Evolutionary conservation across 2,329 filamentous ascomycete genomes (phyloP).

Genomic region (Westerdykella sp.): DNA sequence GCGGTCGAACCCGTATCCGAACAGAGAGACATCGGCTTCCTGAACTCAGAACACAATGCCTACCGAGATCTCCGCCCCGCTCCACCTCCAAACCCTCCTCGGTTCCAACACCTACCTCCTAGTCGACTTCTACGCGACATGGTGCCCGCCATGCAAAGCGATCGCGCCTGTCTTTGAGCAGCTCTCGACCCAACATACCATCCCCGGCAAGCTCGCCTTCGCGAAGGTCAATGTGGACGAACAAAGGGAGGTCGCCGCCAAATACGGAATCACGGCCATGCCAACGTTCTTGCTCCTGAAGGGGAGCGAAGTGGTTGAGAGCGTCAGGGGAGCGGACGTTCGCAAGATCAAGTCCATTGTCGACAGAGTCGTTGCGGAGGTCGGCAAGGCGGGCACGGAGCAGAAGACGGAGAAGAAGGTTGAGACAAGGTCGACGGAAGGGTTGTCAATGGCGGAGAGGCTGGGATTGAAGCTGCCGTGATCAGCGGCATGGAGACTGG

Average conservation of each 20-base stretch:
- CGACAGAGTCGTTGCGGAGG: slow-evolving; percentile 7
- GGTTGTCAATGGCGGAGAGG: neutral
- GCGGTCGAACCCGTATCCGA: no score
- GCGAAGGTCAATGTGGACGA: slow-evolving; percentile 53
- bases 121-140: slow-evolving; percentile 49
- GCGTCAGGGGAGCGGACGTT: slow-evolving; percentile 25
- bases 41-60: slow-evolving; percentile 14
- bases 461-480: neutral
- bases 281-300: slow-evolving; percentile 33
- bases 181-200: slow-evolving; percentile 45
- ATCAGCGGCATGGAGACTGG: slow-evolving; percentile 21
- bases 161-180: slow-evolving; percentile 49
- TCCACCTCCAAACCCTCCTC: slow-evolving; percentile 34
- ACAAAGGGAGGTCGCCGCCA: slow-evolving; percentile 43
- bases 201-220: slow-evolving; percentile 44
- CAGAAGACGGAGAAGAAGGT: slow-evolving; percentile 2
- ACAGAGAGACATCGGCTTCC: no score
- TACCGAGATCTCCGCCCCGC: slow-evolving; percentile 25
- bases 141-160: slow-evolving; percentile 53
- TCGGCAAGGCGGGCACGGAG: slow-evolving; percentile 6
- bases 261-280: slow-evolving; percentile 46
- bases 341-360: slow-evolving; percentile 17
- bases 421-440: slow-evolving; percentile 2
- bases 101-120: slow-evolving; percentile 38
- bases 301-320: slow-evolving; percentile 24